These are phyloP conservation scores for Dalechampia spathulata DNA, from an alignment of 441 rosid genomes.

Conservation along the genomic window DNA sequence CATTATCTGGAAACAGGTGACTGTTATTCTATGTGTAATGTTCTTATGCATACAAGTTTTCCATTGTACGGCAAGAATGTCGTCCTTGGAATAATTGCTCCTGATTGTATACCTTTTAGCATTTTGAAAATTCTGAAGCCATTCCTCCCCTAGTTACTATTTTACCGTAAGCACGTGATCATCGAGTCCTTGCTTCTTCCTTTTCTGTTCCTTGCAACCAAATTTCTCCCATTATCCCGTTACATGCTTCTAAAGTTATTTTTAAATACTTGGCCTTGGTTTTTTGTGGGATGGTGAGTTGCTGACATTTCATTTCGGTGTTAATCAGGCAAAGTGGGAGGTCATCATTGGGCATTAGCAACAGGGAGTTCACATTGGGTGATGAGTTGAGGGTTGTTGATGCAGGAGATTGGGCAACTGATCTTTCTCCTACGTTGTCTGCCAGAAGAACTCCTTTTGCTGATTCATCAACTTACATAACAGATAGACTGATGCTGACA, in stretches of 20 bases:
- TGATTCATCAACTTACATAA: conserved; percentile 18
- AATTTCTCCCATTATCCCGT: too few relatives aligned
- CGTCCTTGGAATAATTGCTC: too few relatives aligned
- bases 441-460: conserved; percentile 15
- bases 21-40: background rate
- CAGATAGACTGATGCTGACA: conserved; percentile 27
- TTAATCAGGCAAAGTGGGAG: conserved; percentile 42
- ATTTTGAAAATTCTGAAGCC: too few relatives aligned
- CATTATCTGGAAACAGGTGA: conserved; percentile 60
- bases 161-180: too few relatives aligned
- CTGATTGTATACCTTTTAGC: too few relatives aligned
- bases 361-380: conserved; percentile 21
- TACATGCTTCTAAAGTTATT: background rate
- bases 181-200: too few relatives aligned
- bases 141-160: too few relatives aligned
- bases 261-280: background rate
- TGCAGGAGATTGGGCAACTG: conserved; percentile 33
- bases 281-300: background rate
- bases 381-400: conserved; percentile 36
- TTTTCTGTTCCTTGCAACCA: too few relatives aligned
- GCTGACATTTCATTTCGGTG: conserved; percentile 12
- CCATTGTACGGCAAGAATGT: too few relatives aligned
- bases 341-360: conserved; percentile 21
- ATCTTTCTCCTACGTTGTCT: conserved; percentile 12
- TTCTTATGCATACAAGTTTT: too few relatives aligned